Base-by-base conservation (phyloP, 1,284 basidiomycete species). In the Coniferiporia sulphurascens region DNA sequence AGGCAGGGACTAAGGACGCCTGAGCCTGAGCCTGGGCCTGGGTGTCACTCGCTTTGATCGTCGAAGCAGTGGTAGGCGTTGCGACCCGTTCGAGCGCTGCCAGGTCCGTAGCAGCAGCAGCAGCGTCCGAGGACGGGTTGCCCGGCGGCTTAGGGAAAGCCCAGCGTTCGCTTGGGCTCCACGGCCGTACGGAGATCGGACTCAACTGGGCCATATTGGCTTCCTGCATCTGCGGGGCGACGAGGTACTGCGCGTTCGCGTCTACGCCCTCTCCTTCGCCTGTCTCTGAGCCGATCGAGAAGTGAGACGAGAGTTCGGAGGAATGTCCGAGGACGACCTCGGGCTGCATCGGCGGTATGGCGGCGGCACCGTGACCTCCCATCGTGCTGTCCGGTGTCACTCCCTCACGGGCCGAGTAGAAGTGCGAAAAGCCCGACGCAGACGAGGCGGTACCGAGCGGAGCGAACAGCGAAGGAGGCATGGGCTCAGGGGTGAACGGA, bases 151-250 rank as follows among this genome's bases (percentile, higher is more conserved):
- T 57, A 1, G 60, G 60, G 60, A 61, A 61, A 3, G 60, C 49
- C 60, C 60, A 61, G 10, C 53, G 54, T 45, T 61, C 60, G 44
- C 55, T 61, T 21, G 60, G 60, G 34, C 55, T 57, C 53, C 53
- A 61, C 34, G 60, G 60, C 4, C 55, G 49, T n/a, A 61, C 60
- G 19, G 55, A 57, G 38, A 61, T 61, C 21, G 55, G 55, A 21
- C 55, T 57, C 44, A 53, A n/a, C 35, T 61, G 60, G 9, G 15
- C 34, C 10, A 46, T 32, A 4, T 8, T n/a, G 17, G 49, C 34
- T 35, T 22, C 19, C 17, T 52, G 50, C 43, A 46, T 17, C 21
- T 54, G 48, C 13, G 59, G 48, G 13, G 38, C 36, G n/a, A 56
- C 34, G 6, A 60, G 55, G 41, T 61, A 61, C 36, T 61, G 60